These are phyloP conservation scores for Tolypocladium ovalisporum DNA, from an alignment of 2,329 filamentous ascomycete species.

Conservation along the genomic window DNA sequence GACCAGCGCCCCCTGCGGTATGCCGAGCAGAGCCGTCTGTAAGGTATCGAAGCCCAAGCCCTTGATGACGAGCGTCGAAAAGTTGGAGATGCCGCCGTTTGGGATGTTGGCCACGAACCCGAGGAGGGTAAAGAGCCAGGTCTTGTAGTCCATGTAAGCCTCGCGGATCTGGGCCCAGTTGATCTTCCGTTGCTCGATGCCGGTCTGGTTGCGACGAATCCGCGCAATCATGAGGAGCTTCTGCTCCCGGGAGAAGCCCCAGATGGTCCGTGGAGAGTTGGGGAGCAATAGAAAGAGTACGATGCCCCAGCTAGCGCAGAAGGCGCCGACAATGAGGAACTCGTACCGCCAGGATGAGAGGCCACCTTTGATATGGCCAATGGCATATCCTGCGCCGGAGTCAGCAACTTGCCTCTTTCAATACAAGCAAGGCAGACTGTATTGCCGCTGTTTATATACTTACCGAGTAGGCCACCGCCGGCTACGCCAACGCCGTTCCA, in stretches of 20 bases:
- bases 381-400: slow-evolving; percentile 34
- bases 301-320: slow-evolving; percentile 49
- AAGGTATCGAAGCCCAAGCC: slow-evolving; percentile 40
- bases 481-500: slow-evolving; percentile 50
- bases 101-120: slow-evolving; percentile 41
- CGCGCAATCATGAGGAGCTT: slow-evolving; percentile 44
- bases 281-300: slow-evolving; percentile 46
- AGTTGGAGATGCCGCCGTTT: slow-evolving; percentile 51
- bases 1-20: slow-evolving; percentile 25
- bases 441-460: not conserved
- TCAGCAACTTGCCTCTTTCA: not conserved
- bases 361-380: slow-evolving; percentile 45
- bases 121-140: slow-evolving; percentile 45
- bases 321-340: slow-evolving; percentile 50
- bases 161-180: slow-evolving; percentile 45
- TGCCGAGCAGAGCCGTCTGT: slow-evolving; percentile 24
- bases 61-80: slow-evolving; percentile 48
- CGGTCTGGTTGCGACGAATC: slow-evolving; percentile 45
- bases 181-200: slow-evolving; percentile 44
- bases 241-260: slow-evolving; percentile 37
- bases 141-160: slow-evolving; percentile 45
- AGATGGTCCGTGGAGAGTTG: slow-evolving; percentile 43
- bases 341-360: slow-evolving; percentile 56
- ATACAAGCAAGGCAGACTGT: not conserved
- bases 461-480: slow-evolving; percentile 36